Conservation (phyloP, 257 asterid genomes). For the Misopates orontium region DNA sequence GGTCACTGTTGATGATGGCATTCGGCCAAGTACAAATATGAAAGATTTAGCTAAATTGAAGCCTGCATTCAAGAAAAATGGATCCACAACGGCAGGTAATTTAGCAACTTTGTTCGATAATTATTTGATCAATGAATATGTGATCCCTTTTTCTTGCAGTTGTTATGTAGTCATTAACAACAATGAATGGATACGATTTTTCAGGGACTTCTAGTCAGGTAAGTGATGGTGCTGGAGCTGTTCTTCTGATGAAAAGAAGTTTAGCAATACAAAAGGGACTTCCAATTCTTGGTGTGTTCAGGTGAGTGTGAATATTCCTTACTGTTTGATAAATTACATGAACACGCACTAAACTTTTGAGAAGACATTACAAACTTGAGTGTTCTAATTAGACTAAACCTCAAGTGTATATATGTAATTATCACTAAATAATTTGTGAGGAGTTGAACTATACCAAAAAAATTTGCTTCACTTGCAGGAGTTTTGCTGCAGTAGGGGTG, state of each 20-base stretch:
- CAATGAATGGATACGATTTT: slow-evolving; percentile 16
- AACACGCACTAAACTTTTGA: too few relatives aligned
- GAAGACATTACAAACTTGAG: too few relatives aligned
- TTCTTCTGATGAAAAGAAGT: slow-evolving; percentile 93
- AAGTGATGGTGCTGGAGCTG: slow-evolving; percentile 97
- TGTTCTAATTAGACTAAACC: too few relatives aligned
- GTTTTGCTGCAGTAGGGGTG: slow-evolving; percentile 91
- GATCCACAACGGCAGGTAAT: slow-evolving; percentile 93
- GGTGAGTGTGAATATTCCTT: slow-evolving; percentile 53
- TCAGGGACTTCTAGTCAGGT: slow-evolving; percentile 87
- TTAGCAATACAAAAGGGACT: slow-evolving; percentile 72
- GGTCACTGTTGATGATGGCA: slow-evolving; percentile 77
- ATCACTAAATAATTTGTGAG: too few relatives aligned
- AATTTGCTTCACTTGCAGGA: slow-evolving; percentile 47
- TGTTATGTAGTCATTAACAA: background rate
- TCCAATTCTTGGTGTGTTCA: slow-evolving; percentile 79
- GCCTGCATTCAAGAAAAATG: slow-evolving; percentile 83
- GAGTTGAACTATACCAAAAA: too few relatives aligned
- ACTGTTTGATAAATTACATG: too few relatives aligned
- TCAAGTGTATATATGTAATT: too few relatives aligned
- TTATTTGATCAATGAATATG: slow-evolving; percentile 8
- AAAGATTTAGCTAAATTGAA: slow-evolving; percentile 72
- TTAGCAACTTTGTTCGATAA: background rate
- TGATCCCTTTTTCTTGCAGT: slow-evolving; percentile 7
- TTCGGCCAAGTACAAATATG: slow-evolving; percentile 75